Evolutionary conservation across 2,329 filamentous ascomycete species (phyloP).

Genomic region (Penicillium sp.): DNA sequence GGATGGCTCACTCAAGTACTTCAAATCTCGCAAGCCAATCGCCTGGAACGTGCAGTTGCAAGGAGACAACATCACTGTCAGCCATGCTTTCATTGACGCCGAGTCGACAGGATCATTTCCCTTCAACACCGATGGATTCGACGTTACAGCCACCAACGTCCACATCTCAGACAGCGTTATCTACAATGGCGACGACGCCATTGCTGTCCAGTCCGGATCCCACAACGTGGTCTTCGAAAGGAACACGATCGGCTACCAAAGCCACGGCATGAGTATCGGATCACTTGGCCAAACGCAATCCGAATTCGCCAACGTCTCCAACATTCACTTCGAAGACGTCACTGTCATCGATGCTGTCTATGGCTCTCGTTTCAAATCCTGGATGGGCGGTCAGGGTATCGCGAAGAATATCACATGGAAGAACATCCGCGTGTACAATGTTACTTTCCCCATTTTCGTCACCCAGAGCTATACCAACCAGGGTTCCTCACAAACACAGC

Average conservation of each 20-base stretch:
- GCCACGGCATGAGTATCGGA: slow-evolving; percentile 47
- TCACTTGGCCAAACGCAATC: slow-evolving; percentile 42
- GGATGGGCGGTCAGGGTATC: slow-evolving; percentile 44
- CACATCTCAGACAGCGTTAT: slow-evolving; percentile 33
- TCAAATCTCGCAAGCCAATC: slow-evolving; percentile 47
- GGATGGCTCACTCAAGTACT: slow-evolving; percentile 38
- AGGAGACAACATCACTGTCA: slow-evolving; percentile 43
- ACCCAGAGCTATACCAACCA: slow-evolving; percentile 49
- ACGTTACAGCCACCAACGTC: slow-evolving; percentile 31
- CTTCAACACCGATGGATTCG: slow-evolving; percentile 44
- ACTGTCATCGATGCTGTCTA: slow-evolving; percentile 45
- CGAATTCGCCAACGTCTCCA: slow-evolving; percentile 40
- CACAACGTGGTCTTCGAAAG: slow-evolving; percentile 41
- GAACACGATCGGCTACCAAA: slow-evolving; percentile 46
- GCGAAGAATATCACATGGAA: slow-evolving; percentile 47
- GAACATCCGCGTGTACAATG: slow-evolving; percentile 46
- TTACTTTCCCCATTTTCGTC: slow-evolving; percentile 50
- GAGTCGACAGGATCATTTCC: slow-evolving; percentile 39
- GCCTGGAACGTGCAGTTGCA: slow-evolving; percentile 44
- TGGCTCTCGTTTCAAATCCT: slow-evolving; percentile 47
- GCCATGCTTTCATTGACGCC: slow-evolving; percentile 43
- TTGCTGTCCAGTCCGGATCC: slow-evolving; percentile 41
- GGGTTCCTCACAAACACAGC: slow-evolving; percentile 31
- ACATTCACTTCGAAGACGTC: slow-evolving; percentile 46
- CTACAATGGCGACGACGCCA: slow-evolving; percentile 48